Percentiles rank a stretch among this genome's conserved stretches.
Evolutionary conservation across 2,329 filamentous ascomycete genomes (phyloP).

Genomic region (Keithomyces neogunnii): DNA sequence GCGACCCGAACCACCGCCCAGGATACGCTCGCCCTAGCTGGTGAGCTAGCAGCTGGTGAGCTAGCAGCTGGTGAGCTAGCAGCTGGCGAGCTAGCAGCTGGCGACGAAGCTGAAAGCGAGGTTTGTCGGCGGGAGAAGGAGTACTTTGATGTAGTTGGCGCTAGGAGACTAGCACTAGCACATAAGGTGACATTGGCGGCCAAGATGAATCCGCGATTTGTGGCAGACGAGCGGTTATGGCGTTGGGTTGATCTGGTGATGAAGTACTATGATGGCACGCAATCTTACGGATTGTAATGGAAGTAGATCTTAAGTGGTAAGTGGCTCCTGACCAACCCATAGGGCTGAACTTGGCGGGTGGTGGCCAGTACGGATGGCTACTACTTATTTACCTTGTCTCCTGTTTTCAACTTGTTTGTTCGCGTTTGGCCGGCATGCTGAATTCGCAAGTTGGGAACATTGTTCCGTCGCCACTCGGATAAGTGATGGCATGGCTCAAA

Average conservation of each 20-base stretch:
- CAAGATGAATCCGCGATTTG: conserved; percentile 11
- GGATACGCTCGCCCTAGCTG: conserved; percentile 8
- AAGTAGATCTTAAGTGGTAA: no score
- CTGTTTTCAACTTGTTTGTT: no score
- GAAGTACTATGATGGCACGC: conserved; percentile 15
- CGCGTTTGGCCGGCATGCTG: no score
- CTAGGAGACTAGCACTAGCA: conserved; percentile 7
- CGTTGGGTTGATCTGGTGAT: conserved; percentile 8
- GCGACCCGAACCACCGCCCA: conserved; percentile 7
- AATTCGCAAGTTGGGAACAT: no score
- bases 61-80: conserved; percentile 1
- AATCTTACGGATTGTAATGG: no score
- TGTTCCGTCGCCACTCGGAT: no score
- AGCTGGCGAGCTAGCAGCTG: conserved; percentile 5
- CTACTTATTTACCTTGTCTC: no score
- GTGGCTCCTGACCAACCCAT: no score
- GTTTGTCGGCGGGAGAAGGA: conserved; percentile 8
- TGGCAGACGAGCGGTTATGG: conserved; percentile 12
- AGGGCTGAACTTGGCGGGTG: no score
- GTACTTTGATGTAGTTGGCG: conserved; percentile 11
- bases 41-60: conserved; percentile 9
- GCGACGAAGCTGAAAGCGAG: conserved; percentile 8
- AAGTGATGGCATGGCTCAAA: no score
- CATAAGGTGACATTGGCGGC: conserved; percentile 10
- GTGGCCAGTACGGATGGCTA: no score